These are phyloP conservation scores for Colletotrichum caudatum DNA, from an alignment of 2,329 filamentous ascomycete genomes.

Conservation along the genomic window DNA sequence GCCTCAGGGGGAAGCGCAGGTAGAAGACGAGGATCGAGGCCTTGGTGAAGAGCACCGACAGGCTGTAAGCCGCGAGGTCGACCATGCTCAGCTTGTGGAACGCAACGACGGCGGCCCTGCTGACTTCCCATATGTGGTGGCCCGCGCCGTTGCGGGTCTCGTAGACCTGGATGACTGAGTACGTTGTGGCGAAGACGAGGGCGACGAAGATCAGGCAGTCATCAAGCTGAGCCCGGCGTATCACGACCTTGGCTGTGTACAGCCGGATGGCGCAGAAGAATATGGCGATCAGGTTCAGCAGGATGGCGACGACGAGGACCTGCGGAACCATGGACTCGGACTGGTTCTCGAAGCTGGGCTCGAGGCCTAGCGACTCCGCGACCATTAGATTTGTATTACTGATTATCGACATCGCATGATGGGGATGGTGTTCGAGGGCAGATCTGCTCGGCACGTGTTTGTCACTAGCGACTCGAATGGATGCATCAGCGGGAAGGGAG, in stretches of 20 bases:
- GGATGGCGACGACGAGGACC: slow-evolving; percentile 30
- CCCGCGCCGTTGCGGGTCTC: slow-evolving; percentile 33
- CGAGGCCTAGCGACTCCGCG: slow-evolving; percentile 15
- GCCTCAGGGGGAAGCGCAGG: slow-evolving; percentile 41
- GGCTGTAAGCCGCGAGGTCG: slow-evolving; percentile 41
- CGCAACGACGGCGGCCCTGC: slow-evolving; percentile 9
- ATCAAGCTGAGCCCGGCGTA: slow-evolving; percentile 32
- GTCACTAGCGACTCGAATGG: background rate
- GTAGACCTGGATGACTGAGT: slow-evolving; percentile 35
- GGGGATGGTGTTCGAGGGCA: background rate
- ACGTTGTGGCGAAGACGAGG: slow-evolving; percentile 29
- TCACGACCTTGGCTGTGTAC: slow-evolving; percentile 33
- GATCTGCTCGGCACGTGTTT: background rate
- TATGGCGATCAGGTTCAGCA: slow-evolving; percentile 36
- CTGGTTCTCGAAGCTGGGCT: slow-evolving; percentile 32
- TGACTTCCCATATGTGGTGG: slow-evolving; percentile 35
- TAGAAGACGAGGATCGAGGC: slow-evolving; percentile 44
- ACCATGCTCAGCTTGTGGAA: slow-evolving; percentile 39
- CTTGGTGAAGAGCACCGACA: slow-evolving; percentile 44
- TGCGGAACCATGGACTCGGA: slow-evolving; percentile 37
- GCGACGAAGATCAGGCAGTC: slow-evolving; percentile 37
- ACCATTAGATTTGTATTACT: slow-evolving; percentile 18
- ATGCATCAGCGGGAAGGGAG: accelerated
- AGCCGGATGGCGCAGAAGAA: slow-evolving; percentile 35
- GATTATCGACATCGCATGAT: slow-evolving; percentile 33